phyloP scores from a whole-genome alignment of 805 yeast genomes.

The Cyberlindnera saturnus region DNA sequence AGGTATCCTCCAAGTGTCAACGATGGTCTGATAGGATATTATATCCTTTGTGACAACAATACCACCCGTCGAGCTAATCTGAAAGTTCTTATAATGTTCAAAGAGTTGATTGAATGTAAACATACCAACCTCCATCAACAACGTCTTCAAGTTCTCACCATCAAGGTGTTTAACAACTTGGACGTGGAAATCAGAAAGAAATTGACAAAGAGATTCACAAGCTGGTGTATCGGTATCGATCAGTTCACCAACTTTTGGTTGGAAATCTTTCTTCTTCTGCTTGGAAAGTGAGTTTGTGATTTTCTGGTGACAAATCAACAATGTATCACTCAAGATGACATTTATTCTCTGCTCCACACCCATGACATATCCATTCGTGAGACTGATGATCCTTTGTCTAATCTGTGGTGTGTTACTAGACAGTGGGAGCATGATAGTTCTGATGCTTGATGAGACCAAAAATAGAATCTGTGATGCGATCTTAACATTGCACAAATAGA shows the following conservation, averaged over 20 bases:
- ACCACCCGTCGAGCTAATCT: conserved; percentile 79
- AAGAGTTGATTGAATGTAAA: conserved; percentile 52
- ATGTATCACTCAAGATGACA: conserved; percentile 52
- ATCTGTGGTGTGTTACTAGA: conserved; percentile 52
- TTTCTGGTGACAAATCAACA: conserved; percentile 46
- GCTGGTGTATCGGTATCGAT: conserved; percentile 62
- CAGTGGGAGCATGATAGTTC: conserved; percentile 71
- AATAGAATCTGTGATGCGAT: conserved; percentile 54
- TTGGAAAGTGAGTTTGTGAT: conserved; percentile 46
- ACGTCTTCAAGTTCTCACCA: conserved; percentile 42
- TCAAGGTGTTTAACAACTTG: conserved; percentile 33
- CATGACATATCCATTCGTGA: conserved; percentile 55
- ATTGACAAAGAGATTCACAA: conserved; percentile 55
- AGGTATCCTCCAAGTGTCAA: conserved; percentile 61
- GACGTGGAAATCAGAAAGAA: conserved; percentile 38
- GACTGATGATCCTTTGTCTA: conserved; percentile 51
- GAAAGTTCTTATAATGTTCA: conserved; percentile 68
- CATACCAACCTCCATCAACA: conserved; percentile 52
- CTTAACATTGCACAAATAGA: conserved; percentile 43
- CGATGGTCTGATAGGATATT: conserved; percentile 62
- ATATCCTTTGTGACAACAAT: conserved; percentile 76
- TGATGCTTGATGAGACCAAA: conserved; percentile 64
- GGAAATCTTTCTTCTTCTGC: conserved; percentile 73
- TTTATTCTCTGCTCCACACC: conserved; percentile 63
- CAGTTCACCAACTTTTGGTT: conserved; percentile 31